phyloP scores from a whole-genome alignment of 164 flowering plant species.

The Aristolochia californica region DNA sequence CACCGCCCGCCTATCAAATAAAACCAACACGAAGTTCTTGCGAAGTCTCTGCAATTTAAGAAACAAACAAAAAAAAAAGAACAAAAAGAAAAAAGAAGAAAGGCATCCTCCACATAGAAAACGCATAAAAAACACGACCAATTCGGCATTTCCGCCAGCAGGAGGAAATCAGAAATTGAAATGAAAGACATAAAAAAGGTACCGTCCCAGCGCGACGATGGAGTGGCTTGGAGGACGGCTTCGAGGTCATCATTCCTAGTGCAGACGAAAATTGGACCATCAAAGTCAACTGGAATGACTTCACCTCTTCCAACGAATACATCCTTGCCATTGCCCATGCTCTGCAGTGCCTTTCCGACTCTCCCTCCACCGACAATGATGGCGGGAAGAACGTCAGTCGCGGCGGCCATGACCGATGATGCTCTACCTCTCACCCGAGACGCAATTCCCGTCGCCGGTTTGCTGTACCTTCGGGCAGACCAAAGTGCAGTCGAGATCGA shows the following conservation, averaged over 20 bases:
- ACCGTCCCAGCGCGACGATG: slow-evolving; percentile 84
- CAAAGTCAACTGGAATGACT: slow-evolving; percentile 59
- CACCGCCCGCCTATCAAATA: not conserved
- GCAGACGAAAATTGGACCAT: slow-evolving; percentile 85
- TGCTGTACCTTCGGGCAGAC: not conserved
- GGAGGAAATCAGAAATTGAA: no score
- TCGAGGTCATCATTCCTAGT: slow-evolving; percentile 96
- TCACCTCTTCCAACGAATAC: slow-evolving; percentile 70
- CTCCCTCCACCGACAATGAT: slow-evolving; percentile 87
- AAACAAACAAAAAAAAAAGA: not conserved
- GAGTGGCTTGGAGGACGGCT: slow-evolving; percentile 82
- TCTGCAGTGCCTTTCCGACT: slow-evolving; percentile 68
- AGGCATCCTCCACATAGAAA: not conserved
- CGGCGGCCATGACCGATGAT: slow-evolving; percentile 17
- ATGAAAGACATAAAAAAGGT: slow-evolving; percentile 2
- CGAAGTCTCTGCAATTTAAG: not conserved
- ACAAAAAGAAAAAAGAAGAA: not conserved
- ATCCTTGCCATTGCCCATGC: slow-evolving; percentile 69
- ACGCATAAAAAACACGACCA: no score
- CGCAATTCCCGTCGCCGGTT: not conserved
- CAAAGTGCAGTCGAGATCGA: not conserved
- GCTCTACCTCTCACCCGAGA: not conserved
- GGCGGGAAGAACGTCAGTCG: slow-evolving; percentile 45
- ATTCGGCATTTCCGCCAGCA: not conserved
- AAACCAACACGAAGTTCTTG: no score